Evolutionary conservation across 163 green algal species (phyloP).

Genomic region (Coccomyxa subellipsoidea): DNA sequence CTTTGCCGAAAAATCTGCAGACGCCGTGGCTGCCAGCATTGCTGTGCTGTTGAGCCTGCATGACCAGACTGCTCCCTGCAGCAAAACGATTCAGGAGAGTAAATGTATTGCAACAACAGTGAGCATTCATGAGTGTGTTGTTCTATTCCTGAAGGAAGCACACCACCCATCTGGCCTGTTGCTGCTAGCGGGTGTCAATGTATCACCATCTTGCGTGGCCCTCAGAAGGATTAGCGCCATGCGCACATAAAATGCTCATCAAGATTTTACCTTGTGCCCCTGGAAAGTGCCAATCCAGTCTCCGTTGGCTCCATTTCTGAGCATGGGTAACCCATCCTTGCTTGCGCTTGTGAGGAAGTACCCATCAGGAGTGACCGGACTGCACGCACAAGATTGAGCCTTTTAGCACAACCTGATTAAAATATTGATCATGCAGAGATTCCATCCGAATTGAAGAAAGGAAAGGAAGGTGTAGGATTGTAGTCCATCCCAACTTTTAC

Average conservation of each 20-base stretch:
- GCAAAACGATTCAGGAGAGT: too few species aligned
- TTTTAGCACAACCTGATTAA: too few species aligned
- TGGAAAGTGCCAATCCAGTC: constrained; percentile 99
- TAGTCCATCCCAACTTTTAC: constrained; percentile 40
- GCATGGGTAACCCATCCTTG: constrained; percentile 97
- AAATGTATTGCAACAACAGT: too few species aligned
- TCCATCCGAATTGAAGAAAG: too few species aligned
- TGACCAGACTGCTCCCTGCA: constrained; percentile 90
- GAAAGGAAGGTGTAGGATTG: too few species aligned
- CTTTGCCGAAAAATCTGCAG: constrained; percentile 92
- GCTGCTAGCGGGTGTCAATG: too few species aligned
- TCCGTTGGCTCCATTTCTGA: constrained; percentile 89
- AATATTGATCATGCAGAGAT: too few species aligned
- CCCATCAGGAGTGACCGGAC: constrained; percentile 85
- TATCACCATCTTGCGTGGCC: too few species aligned
- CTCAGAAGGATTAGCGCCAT: too few species aligned
- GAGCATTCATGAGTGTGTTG: too few species aligned
- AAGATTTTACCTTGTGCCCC: constrained; percentile 94
- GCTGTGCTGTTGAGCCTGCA: constrained; percentile 84
- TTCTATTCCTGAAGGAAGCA: background rate
- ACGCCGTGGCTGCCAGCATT: constrained; percentile 85
- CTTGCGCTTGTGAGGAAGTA: constrained; percentile 91
- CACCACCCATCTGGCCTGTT: too few species aligned
- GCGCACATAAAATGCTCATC: too few species aligned
- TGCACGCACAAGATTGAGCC: constrained; percentile 23